A percentile compares a stretch with the other conserved stretches of the same genome.
Conservation (phyloP, 1,284 basidiomycete genomes). For the Boletellus sp. region DNA sequence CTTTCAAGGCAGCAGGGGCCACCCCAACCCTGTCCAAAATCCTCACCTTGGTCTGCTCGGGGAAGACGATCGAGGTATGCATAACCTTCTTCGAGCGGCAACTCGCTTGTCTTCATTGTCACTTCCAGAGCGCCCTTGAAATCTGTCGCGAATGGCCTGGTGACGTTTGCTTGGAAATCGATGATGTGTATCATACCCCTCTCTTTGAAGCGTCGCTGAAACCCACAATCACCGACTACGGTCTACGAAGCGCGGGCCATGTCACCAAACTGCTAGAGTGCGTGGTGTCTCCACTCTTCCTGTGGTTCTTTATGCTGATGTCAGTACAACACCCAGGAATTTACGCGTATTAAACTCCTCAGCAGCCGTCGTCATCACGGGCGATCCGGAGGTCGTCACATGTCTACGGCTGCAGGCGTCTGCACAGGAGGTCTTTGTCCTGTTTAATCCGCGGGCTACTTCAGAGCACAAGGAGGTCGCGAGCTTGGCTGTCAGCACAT, state of each 20-base stretch:
- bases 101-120: neutral
- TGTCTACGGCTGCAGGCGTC: conserved; percentile 45
- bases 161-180: conserved; percentile 47
- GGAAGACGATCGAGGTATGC: conserved; percentile 38
- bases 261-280: conserved; percentile 46
- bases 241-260: conserved; percentile 33
- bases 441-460: conserved; percentile 60
- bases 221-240: conserved; percentile 38
- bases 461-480: conserved; percentile 47
- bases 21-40: conserved; percentile 33
- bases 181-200: conserved; percentile 39
- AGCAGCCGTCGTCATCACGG: conserved; percentile 51
- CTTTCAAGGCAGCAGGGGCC: conserved; percentile 37
- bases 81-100: too few species aligned
- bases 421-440: conserved; percentile 42
- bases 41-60: conserved; percentile 36
- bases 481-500: conserved; percentile 33
- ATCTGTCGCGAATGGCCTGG: conserved; percentile 49
- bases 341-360: conserved; percentile 27
- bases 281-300: conserved; percentile 8
- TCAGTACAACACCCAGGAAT: conserved; percentile 26
- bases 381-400: conserved; percentile 55
- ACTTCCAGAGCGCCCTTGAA: conserved; percentile 42
- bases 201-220: conserved; percentile 42
- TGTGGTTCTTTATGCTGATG: neutral